A percentile compares a stretch with the other conserved stretches of the same genome.
phyloP scores from a whole-genome alignment of 805 yeast species.

The Tanozyma kutaoensis region DNA sequence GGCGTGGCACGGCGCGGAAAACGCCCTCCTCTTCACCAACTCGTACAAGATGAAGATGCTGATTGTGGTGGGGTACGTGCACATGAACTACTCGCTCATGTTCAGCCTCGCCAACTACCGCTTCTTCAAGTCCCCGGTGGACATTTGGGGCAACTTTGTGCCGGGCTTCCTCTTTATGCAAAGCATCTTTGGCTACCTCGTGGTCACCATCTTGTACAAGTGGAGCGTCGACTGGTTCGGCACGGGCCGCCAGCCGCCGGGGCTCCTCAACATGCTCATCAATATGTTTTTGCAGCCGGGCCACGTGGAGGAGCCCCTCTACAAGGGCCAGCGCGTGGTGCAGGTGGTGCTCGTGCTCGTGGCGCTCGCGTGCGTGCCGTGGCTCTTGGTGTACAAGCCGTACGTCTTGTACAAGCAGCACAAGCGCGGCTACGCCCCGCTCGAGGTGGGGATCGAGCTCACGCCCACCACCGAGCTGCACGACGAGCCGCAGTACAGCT shows the following conservation, averaged over 20 bases:
- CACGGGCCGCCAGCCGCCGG: slow-evolving; percentile 72
- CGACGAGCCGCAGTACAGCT: too few species aligned
- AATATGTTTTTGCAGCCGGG: slow-evolving; percentile 96
- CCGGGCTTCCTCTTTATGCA: slow-evolving; percentile 95
- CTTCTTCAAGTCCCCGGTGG: slow-evolving; percentile 58
- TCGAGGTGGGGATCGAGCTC: slow-evolving; percentile 8
- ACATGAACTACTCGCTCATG: slow-evolving; percentile 82
- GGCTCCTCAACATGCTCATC: slow-evolving; percentile 86
- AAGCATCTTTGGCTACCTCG: slow-evolving; percentile 86
- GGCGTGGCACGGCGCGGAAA: slow-evolving; percentile 97
- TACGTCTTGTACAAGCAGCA: slow-evolving; percentile 47
- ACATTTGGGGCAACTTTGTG: slow-evolving; percentile 82
- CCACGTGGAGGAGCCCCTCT: slow-evolving; percentile 64
- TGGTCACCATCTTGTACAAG: slow-evolving; percentile 78
- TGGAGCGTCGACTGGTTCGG: slow-evolving; percentile 91
- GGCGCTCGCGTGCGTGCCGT: slow-evolving; percentile 88
- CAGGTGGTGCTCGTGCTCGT: slow-evolving; percentile 59
- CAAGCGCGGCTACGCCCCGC: slow-evolving; percentile 25
- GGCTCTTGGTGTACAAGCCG: slow-evolving; percentile 81
- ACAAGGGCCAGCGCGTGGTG: slow-evolving; percentile 63
- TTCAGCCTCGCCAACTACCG: slow-evolving; percentile 76
- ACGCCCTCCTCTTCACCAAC: slow-evolving; percentile 78
- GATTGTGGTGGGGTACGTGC: slow-evolving; percentile 84
- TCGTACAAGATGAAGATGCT: slow-evolving; percentile 97
- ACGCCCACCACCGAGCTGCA: too few species aligned